These are phyloP conservation scores for Theileria parva DNA, from an alignment of 169 alveolate species.

Conservation along the genomic window DNA sequence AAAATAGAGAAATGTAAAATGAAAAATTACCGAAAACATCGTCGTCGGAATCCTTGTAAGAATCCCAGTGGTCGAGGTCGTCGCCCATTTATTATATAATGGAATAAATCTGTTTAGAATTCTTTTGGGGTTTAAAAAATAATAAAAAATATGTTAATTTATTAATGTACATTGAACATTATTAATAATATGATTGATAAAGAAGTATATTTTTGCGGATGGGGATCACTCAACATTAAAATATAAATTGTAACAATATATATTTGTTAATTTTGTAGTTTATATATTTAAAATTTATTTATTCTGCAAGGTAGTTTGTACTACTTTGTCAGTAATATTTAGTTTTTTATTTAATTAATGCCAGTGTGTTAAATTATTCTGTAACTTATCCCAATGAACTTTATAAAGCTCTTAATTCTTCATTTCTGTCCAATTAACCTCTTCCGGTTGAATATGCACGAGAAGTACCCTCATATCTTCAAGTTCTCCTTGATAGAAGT, in stretches of 20 bases:
- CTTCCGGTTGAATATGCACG: conserved; percentile 22
- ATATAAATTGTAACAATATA: neutral
- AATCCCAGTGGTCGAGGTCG: conserved; percentile 60
- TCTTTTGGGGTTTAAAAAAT: neutral
- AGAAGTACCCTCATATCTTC: neutral
- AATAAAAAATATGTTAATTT: neutral
- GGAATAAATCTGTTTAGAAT: neutral
- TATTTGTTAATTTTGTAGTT: neutral
- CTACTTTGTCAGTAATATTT: neutral
- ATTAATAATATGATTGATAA: neutral
- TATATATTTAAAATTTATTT: neutral
- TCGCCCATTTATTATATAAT: conserved; percentile 17
- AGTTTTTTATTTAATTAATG: neutral
- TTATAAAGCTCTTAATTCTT: conserved; percentile 1
- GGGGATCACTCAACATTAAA: neutral
- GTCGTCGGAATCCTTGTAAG: conserved; percentile 64
- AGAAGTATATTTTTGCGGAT: neutral
- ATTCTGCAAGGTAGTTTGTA: neutral
- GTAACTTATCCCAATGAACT: conserved; percentile 5
- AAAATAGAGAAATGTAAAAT: neutral
- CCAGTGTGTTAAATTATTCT: neutral
- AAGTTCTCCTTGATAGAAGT: conserved; percentile 13
- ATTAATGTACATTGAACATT: neutral
- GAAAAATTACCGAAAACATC: conserved; percentile 10
- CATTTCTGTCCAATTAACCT: conserved; percentile 57